Evolutionary conservation across 345 rosid species (phyloP), one percentile per base, ranked within the genome.

Genomic region (Aethionema arabicum): DNA sequence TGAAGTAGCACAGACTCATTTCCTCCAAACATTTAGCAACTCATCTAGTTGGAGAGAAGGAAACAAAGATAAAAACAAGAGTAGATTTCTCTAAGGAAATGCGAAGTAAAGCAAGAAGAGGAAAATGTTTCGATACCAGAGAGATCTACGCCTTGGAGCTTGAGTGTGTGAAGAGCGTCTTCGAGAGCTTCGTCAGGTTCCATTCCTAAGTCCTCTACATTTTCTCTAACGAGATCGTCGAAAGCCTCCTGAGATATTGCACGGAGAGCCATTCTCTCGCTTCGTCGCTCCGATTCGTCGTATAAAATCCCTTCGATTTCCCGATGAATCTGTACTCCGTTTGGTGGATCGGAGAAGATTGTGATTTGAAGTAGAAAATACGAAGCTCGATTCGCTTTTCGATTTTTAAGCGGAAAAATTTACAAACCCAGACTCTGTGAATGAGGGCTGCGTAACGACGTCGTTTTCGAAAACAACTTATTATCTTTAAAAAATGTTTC

Each of bases 121-220:
- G 49, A 6, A 0, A 39, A 40, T 12, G 30, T 2, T 3, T 0
- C 16, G 12, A 61, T 39, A 86, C 96, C 97, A 3, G 90, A 83
- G 76, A 93, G 90, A 90, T 85, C 91, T 66, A 87, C 99, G 83
- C 90, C 90, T 78, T 90, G 96, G 56, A 87, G 90, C 41, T 86
- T 58, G 60, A 93, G 95, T 14, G 99, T 76, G 10, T 85, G 61
- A 54, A 90, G 72, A 73, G 97, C 97, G 74, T 93, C 99, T 66
- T 87, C 74, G 21, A 93, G 90, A 39, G 97, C 91, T 67, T 93
- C 96, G 53, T 81, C 21, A 49, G 97, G 95, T 12, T 87, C 97
- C 96, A 93, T 90, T 1, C 83, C 90, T 2, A 93, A 87, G 33
- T 85, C 97, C 58, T 90, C 96, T 47, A 83, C 74, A 81, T 90